Conservation (phyloP, 2,329 filamentous ascomycete genomes). For the Aspergillus amoenus region DNA sequence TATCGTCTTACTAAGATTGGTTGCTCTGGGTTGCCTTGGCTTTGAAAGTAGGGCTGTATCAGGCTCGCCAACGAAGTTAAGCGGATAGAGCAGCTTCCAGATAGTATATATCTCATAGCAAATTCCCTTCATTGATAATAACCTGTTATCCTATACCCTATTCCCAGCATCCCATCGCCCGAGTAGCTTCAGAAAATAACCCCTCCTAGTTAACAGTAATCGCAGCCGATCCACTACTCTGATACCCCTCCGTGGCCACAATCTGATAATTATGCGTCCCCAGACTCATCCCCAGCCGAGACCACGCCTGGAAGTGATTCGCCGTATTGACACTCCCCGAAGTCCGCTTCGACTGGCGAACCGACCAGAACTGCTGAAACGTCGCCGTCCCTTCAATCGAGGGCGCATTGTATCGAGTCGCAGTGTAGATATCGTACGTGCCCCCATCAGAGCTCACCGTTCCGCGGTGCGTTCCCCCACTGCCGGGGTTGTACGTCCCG, state of each 20-base stretch:
- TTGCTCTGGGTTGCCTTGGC: too few relatives aligned
- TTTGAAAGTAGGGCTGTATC: too few relatives aligned
- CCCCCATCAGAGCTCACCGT: constrained; percentile 39
- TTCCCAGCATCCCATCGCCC: too few relatives aligned
- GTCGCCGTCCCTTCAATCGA: constrained; percentile 43
- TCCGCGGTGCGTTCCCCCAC: constrained; percentile 31
- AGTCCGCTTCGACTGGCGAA: constrained; percentile 36
- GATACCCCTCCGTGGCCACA: constrained; percentile 44
- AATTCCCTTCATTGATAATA: too few relatives aligned
- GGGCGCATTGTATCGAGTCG: constrained; percentile 37
- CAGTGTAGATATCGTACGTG: constrained; percentile 41
- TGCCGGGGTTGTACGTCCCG: constrained; percentile 33
- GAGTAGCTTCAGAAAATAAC: too few relatives aligned
- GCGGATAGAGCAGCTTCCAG: too few relatives aligned
- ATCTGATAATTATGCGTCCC: constrained; percentile 43
- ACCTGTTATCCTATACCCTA: too few relatives aligned
- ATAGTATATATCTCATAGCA: too few relatives aligned
- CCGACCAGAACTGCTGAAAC: constrained; percentile 47
- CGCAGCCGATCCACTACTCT: constrained; percentile 38
- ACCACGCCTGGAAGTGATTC: constrained; percentile 41
- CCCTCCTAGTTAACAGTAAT: constrained; percentile 40
- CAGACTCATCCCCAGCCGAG: constrained; percentile 29
- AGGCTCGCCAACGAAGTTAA: too few relatives aligned
- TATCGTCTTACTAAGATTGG: too few relatives aligned
- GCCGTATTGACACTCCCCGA: constrained; percentile 37